A percentile compares a stretch with the other conserved stretches of the same genome.
phyloP scores from a whole-genome alignment of 257 asterid species.

The Striga asiatica region DNA sequence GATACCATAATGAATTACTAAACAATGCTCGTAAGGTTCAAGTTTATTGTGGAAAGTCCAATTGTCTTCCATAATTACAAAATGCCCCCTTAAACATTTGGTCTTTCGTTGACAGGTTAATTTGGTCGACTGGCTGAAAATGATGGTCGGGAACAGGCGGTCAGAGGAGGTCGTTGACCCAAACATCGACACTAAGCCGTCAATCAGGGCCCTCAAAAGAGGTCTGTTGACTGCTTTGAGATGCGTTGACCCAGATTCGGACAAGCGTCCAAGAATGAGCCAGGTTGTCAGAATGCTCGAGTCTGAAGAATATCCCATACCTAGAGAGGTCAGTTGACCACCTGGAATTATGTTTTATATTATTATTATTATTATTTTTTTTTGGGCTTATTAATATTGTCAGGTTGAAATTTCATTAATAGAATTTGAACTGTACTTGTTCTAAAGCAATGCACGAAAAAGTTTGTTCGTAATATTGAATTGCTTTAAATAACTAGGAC shows the following conservation, averaged over 20 bases:
- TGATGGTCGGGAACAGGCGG: constrained; percentile 90
- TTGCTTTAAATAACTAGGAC: constrained; percentile 34
- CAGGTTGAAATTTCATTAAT: too few relatives aligned
- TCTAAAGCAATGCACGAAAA: too few relatives aligned
- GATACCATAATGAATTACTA: too few relatives aligned
- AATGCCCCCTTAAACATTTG: too few relatives aligned
- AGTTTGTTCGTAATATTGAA: background rate
- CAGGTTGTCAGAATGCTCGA: constrained; percentile 97
- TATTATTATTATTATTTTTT: too few relatives aligned
- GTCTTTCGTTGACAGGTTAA: too few relatives aligned
- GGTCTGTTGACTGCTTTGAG: constrained; percentile 89
- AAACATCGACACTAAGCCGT: constrained; percentile 66
- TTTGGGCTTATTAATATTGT: too few relatives aligned
- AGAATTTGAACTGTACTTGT: too few relatives aligned
- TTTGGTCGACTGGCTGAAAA: constrained; percentile 95
- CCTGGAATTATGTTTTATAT: background rate
- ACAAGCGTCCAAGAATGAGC: constrained; percentile 93
- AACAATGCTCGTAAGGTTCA: too few relatives aligned
- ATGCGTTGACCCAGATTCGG: constrained; percentile 98
- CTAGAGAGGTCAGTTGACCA: constrained; percentile 67
- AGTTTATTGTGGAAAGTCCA: too few relatives aligned
- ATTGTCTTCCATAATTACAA: too few relatives aligned
- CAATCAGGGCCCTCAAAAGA: constrained; percentile 84
- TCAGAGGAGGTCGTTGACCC: constrained; percentile 98
- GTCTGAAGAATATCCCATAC: constrained; percentile 92